Conservation (phyloP, 1,139 yeast species). For the Waltiozyma solani region DNA sequence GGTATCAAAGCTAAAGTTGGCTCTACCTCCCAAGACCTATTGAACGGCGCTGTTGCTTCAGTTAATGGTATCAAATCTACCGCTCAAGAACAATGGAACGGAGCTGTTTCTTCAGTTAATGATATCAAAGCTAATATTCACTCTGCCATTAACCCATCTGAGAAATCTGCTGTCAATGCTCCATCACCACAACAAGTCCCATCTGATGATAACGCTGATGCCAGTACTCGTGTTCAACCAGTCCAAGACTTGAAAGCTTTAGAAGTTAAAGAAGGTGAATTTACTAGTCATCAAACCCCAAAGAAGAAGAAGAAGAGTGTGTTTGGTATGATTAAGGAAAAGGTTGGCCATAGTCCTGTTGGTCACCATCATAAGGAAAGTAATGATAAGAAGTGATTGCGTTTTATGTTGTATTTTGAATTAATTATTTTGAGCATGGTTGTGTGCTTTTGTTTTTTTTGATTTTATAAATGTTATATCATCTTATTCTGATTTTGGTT, state of each 20-base stretch:
- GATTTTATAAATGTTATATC: no score
- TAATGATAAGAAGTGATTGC: background rate
- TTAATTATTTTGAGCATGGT: no score
- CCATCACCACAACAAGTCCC: background rate
- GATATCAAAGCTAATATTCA: no score
- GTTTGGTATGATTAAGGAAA: slow-evolving; percentile 9
- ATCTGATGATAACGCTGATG: background rate
- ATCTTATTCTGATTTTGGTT: no score
- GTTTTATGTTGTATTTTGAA: no score
- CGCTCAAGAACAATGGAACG: background rate
- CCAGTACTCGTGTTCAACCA: background rate
- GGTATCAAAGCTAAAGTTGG: no score
- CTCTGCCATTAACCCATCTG: background rate
- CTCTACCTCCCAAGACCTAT: no score
- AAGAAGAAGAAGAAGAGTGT: slow-evolving; percentile 9
- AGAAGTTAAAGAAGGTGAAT: slow-evolving; percentile 1
- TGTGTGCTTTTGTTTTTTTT: no score
- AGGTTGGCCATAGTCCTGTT: slow-evolving; percentile 1
- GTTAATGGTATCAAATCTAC: no score
- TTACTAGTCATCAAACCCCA: slow-evolving; percentile 7
- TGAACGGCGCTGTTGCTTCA: background rate
- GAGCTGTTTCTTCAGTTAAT: background rate
- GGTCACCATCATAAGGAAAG: background rate
- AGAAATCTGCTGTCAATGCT: background rate
- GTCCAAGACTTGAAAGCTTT: background rate